phyloP scores from a whole-genome alignment of 148 eudicot genomes.

The Amaranthus palmeri region DNA sequence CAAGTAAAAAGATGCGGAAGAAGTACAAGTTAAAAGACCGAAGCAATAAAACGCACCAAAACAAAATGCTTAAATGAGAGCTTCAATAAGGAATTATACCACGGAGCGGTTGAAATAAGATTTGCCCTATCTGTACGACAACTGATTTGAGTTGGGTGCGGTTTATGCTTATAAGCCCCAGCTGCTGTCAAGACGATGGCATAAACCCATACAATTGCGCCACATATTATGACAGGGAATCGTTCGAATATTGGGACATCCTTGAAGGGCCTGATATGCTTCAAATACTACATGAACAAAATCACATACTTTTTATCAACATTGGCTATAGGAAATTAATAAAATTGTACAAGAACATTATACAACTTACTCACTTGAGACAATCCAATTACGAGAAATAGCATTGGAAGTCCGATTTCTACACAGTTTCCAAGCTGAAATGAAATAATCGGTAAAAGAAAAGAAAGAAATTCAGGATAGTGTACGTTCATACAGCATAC shows the following conservation, averaged over 20 bases:
- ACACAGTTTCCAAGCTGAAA: constrained; percentile 86
- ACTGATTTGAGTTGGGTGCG: constrained; percentile 56
- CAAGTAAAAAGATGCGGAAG: no score
- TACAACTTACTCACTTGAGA: constrained; percentile 59
- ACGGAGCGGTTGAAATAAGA: constrained; percentile 87
- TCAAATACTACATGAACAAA: constrained; percentile 67
- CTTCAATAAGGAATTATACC: constrained; percentile 35
- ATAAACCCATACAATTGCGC: constrained; percentile 74
- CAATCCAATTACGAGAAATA: constrained; percentile 69
- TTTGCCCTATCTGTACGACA: constrained; percentile 92
- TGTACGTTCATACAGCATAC: no score
- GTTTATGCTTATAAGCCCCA: constrained; percentile 79
- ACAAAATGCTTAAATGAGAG: neutral
- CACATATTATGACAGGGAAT: constrained; percentile 75
- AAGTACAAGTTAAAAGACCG: no score
- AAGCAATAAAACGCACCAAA: neutral
- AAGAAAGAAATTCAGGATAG: neutral
- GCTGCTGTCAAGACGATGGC: constrained; percentile 81
- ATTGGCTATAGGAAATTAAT: neutral
- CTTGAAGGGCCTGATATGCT: constrained; percentile 66
- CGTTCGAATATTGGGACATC: constrained; percentile 93
- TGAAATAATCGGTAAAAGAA: constrained; percentile 5
- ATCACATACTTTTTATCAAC: constrained; percentile 5
- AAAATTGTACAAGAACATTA: neutral
- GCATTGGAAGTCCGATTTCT: constrained; percentile 89